A percentile compares a stretch with the other conserved stretches of the same genome.
Conservation (phyloP, 192 early-diverging fungal genomes). For the Coemansia brasiliensis region DNA sequence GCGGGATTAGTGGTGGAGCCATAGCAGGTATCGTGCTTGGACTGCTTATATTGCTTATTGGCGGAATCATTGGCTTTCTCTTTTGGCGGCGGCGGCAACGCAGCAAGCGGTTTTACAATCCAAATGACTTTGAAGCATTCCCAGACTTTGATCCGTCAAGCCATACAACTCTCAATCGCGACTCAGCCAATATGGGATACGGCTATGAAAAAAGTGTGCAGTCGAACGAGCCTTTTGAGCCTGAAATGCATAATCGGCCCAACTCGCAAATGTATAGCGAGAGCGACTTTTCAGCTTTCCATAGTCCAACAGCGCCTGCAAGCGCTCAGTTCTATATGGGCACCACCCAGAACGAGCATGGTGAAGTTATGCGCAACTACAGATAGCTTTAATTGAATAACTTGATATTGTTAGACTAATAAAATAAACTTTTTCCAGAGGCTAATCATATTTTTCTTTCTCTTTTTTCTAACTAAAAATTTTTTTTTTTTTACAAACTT, state of each 20-base stretch:
- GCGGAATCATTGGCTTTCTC: conserved; percentile 6
- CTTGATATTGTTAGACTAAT: background rate
- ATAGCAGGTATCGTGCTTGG: conserved; percentile 27
- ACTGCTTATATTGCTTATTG: background rate
- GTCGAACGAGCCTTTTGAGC: background rate
- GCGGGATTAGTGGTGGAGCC: conserved; percentile 22
- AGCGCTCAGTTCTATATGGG: background rate
- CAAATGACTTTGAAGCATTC: conserved; percentile 27
- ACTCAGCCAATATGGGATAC: background rate
- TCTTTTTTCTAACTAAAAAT: background rate
- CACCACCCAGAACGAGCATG: background rate
- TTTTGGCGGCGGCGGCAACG: conserved; percentile 31
- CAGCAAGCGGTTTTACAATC: conserved; percentile 19
- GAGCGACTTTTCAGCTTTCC: conserved; percentile 12
- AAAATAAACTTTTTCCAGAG: background rate
- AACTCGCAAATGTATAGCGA: background rate
- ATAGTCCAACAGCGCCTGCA: conserved; percentile 4
- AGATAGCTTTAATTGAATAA: background rate
- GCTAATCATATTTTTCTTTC: no score
- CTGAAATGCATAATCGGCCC: background rate
- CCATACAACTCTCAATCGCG: conserved; percentile 14
- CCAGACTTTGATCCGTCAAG: conserved; percentile 28
- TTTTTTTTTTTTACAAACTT: background rate
- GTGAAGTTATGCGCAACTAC: conserved; percentile 1
- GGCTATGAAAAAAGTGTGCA: conserved; percentile 16